A percentile compares a stretch with the other conserved stretches of the same genome.
These are phyloP conservation scores for Polygonum aviculare DNA, from an alignment of 148 eudicot species.

Conservation along the genomic window DNA sequence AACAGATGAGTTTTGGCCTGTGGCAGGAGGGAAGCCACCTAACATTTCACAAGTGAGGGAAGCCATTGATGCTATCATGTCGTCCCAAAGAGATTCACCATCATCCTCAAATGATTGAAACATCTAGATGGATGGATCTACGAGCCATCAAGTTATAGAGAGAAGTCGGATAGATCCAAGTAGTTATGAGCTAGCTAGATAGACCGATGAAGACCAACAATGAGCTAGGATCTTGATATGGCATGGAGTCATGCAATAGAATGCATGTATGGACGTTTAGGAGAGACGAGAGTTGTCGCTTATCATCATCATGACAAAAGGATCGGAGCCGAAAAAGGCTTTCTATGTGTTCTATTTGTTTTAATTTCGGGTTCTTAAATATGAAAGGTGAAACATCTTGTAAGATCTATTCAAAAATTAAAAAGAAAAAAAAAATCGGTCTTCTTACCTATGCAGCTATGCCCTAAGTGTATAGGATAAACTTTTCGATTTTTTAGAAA, in stretches of 20 bases:
- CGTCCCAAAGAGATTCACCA: conserved; percentile 38
- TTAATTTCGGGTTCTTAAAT: background rate
- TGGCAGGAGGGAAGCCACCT: conserved; percentile 74
- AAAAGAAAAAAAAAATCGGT: background rate
- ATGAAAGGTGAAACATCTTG: background rate
- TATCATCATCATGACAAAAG: background rate
- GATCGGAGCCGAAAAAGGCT: background rate
- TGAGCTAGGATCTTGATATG: too few species aligned
- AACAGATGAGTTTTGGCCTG: conserved; percentile 95
- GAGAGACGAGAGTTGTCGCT: background rate
- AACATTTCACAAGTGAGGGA: conserved; percentile 83
- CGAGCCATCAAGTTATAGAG: background rate
- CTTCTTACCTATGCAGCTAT: too few species aligned
- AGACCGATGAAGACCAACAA: background rate
- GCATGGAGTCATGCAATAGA: too few species aligned
- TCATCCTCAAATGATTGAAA: background rate
- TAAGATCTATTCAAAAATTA: background rate
- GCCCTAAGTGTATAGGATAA: too few species aligned
- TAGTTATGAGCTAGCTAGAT: background rate
- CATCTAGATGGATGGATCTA: background rate
- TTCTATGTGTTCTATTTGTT: background rate
- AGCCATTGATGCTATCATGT: conserved; percentile 81
- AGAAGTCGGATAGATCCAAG: background rate
- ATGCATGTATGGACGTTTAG: background rate
- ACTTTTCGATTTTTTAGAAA: too few species aligned